Conservation (phyloP, 805 yeast genomes). For the Sporopachydermia lactativora region DNA sequence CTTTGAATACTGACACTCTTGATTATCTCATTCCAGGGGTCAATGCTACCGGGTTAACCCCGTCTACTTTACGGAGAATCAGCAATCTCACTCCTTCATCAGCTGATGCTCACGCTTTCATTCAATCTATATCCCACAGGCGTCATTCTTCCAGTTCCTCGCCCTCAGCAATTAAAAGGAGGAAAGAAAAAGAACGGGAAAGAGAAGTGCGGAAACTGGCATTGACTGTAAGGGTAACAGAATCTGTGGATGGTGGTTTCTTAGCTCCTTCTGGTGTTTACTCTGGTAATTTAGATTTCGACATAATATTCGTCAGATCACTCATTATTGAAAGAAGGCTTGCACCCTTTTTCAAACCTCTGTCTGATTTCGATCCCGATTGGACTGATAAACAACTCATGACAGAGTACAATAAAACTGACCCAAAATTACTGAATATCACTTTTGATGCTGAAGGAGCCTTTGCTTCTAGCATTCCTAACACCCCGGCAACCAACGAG, state of each 20-base stretch:
- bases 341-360: constrained; percentile 86
- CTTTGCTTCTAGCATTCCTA: constrained; percentile 14
- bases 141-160: constrained; percentile 6
- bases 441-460: not conserved
- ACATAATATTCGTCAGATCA: constrained; percentile 55
- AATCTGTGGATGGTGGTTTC: constrained; percentile 87
- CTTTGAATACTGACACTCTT: not conserved
- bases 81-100: constrained; percentile 3
- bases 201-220: constrained; percentile 40
- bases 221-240: constrained; percentile 45
- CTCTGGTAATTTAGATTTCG: constrained; percentile 59
- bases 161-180: not conserved
- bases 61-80: not conserved
- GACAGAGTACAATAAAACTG: constrained; percentile 13
- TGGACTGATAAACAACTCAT: constrained; percentile 66
- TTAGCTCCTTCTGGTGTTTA: constrained; percentile 88
- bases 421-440: not conserved
- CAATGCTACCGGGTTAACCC: constrained; percentile 2
- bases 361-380: constrained; percentile 58
- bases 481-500: not conserved
- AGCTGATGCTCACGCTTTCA: constrained; percentile 14
- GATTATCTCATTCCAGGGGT: not conserved
- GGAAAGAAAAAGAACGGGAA: constrained; percentile 28
- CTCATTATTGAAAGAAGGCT: constrained; percentile 55
- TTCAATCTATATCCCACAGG: constrained; percentile 10